Evolutionary conservation across 1,139 yeast species (phyloP), one percentile per base, ranked within the genome.

Genomic region (Suhomyces chickasaworum): DNA sequence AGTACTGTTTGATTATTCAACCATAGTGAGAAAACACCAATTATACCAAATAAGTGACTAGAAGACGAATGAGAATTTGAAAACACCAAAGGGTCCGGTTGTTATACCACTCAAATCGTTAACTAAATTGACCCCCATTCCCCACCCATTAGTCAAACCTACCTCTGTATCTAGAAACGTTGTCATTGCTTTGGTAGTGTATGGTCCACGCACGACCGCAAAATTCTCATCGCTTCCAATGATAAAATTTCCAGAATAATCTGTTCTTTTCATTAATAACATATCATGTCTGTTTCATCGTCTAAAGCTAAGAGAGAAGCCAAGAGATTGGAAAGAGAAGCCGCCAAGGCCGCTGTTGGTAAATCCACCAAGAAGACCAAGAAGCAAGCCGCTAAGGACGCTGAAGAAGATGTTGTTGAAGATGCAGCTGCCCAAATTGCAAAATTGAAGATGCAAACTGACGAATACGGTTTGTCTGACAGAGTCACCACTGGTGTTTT

Each of bases 221-320:
- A 50, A 50, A 48, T 50, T 50, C 50, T 47, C 44, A 41, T 45
- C 48, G 48, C 47, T 39, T 41, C 35, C 43, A 32, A 10, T 22
- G 29, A 35, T 46, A 35, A 32, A 38, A 38, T 39, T 29, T 27
- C 20, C 37, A 39, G 38, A 37, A 17, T 16, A 22, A 20, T 17
- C 35, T 13, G 8, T 36, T 31, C 33, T 21, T 35, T 36, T 29
- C 22, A 13, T 8, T 27, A 10, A 21, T 31, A 37, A 27, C 21
- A 35, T 18, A 54, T 37, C 20, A 73, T 73, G 77, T 78, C 83
- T 50, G 75, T 80, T 63, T 91, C 98, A 47, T 82, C 97, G 56
- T 90, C 97, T 25, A 93, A 93, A 71, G 98, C 98, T 54, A 93
- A 91, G 77, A 89, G 99, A 86, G 97, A 91, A 61, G 96, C 91